A percentile compares a stretch with the other conserved stretches of the same genome.
These are phyloP conservation scores for Lasiosphaeria ovina DNA, from an alignment of 495 filamentous ascomycete genomes.

Conservation along the genomic window DNA sequence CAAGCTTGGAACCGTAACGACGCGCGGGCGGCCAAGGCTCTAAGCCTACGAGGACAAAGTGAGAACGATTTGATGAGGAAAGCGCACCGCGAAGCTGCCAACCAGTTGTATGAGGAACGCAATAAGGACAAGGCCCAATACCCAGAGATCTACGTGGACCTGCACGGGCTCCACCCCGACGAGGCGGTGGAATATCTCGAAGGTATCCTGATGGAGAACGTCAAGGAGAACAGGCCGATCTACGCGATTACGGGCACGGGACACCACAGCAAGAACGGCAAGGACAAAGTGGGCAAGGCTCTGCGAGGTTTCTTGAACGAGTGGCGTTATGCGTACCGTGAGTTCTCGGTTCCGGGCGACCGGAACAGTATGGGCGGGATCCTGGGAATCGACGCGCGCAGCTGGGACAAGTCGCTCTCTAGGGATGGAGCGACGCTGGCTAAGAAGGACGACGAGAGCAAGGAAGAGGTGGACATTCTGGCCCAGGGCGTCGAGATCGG, in stretches of 20 bases:
- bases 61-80: conserved; percentile 98
- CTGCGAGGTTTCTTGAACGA: conserved; percentile 89
- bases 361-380: conserved; percentile 89
- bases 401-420: conserved; percentile 72
- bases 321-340: conserved; percentile 92
- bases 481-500: conserved; percentile 59
- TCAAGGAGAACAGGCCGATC: conserved; percentile 67
- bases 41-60: conserved; percentile 88
- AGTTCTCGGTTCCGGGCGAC: conserved; percentile 94
- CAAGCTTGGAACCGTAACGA: conserved; percentile 99
- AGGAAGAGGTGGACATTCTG: conserved; percentile 58
- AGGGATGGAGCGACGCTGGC: conserved; percentile 42
- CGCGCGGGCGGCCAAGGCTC: conserved; percentile 90
- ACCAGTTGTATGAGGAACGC: conserved; percentile 88
- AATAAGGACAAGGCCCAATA: conserved; percentile 64
- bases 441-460: conserved; percentile 53
- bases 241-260: conserved; percentile 97
- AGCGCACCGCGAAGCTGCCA: conserved; percentile 91
- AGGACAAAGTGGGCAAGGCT: conserved; percentile 97
- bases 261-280: conserved; percentile 97
- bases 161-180: conserved; percentile 95
- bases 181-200: conserved; percentile 96
- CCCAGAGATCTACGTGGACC: conserved; percentile 86
- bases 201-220: conserved; percentile 77
- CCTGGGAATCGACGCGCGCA: conserved; percentile 85